Base-by-base conservation (phyloP, 2,329 filamentous ascomycete species). In the Elsinoe necatrix region DNA sequence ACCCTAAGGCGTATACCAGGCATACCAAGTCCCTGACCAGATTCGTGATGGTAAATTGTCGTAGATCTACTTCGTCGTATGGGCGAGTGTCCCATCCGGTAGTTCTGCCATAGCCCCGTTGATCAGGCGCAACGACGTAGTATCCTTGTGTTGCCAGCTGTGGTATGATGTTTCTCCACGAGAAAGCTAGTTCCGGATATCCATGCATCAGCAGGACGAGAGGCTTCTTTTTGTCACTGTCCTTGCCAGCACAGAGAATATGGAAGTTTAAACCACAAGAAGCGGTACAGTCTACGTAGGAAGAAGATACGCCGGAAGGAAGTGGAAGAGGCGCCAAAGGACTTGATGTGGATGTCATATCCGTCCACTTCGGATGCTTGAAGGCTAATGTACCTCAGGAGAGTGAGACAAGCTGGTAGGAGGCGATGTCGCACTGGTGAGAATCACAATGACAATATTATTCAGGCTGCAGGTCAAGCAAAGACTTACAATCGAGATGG, bases 151-250 rank as follows among this genome's bases (percentile, higher is more conserved):
- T 68, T 4, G 83, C 80, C n/a, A 88, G 72, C 0, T 71, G 66
- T 5, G 77, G 76, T 63, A 87, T 75, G 34, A 86, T 69, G 57
- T 82, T 81, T 54, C 84, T 80, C 83, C 84, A 87, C 47, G 83
- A 86, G 66, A 79, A 87, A 25, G 84, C 82, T 1, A 87, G 73
- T 64, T 87, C 84, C 1, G 84, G 84, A 60, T 80, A 87, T 35
- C 84, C 84, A 67, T 86, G 84, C 48, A 80, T 76, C 50, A 85
- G 78, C 5, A 86, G 66, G 7, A 86, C 69, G 9, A 86, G 73
- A 1, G 82, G 82, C 5, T 72, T 74, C 21, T 69, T 63, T 12
- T 63, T 66, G 12, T 64, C 57, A 2, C 71, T 66, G 23, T 68
- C 66, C 34, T 72, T 66, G 41, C 81, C 80, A 14, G 81, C 74